A percentile compares a stretch with the other conserved stretches of the same genome.
These are phyloP conservation scores for Pichia sp. DNA, from an alignment of 1,139 yeast species.

Conservation along the genomic window DNA sequence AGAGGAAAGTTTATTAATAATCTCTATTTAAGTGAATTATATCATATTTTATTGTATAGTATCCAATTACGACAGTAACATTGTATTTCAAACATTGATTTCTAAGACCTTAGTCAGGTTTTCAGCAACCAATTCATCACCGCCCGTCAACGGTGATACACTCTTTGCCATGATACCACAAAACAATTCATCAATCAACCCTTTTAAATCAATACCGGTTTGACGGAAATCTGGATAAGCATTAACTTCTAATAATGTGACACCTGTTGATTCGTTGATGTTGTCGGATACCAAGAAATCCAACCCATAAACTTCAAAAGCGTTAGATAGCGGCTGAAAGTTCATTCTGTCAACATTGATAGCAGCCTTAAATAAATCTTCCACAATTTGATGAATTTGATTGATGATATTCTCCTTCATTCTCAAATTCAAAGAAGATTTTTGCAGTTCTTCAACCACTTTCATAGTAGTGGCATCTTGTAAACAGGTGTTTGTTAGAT, in stretches of 20 bases:
- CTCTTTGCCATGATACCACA: conserved; percentile 35
- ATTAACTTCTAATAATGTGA: conserved; percentile 72
- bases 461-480: conserved; percentile 36
- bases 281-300: conserved; percentile 70
- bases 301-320: conserved; percentile 80
- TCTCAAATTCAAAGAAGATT: conserved; percentile 33
- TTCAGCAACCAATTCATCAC: conserved; percentile 13
- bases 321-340: conserved; percentile 79
- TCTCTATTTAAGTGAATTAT: neutral
- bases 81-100: conserved; percentile 1
- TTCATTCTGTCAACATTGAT: conserved; percentile 69
- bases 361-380: conserved; percentile 81
- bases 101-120: conserved; percentile 33
- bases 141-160: conserved; percentile 33
- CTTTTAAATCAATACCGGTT: conserved; percentile 72
- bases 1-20: neutral
- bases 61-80: no score
- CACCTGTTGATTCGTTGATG: conserved; percentile 26
- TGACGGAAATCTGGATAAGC: conserved; percentile 96
- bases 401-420: conserved; percentile 36
- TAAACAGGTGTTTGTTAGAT: conserved; percentile 87
- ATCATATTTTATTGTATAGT: neutral
- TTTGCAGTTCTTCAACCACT: conserved; percentile 61
- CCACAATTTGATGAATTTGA: conserved; percentile 52
- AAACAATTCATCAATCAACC: conserved; percentile 53